Percentiles rank a stretch among this genome's conserved stretches.
These are phyloP conservation scores for Pleurotus djamor DNA, from an alignment of 768 basidiomycete species.

Conservation along the genomic window DNA sequence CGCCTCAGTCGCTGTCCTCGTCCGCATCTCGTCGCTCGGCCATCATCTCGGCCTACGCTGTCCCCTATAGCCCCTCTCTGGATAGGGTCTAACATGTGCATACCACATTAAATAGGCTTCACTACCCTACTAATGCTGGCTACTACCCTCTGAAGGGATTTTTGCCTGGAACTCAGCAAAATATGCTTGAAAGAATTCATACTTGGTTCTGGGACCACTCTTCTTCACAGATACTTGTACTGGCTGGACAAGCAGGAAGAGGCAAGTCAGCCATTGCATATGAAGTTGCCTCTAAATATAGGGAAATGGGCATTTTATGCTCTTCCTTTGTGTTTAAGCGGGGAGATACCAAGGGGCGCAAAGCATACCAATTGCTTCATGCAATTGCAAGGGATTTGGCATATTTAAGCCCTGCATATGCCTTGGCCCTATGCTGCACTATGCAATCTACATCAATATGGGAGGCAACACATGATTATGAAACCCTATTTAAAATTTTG, in stretches of 20 bases:
- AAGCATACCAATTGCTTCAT: conserved; percentile 21
- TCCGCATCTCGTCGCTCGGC: no score
- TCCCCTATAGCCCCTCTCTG: no score
- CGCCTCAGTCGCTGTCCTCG: no score
- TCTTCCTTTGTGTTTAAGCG: conserved; percentile 30
- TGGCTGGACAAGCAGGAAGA: conserved; percentile 20
- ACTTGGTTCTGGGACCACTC: conserved; percentile 15
- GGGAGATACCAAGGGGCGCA: conserved; percentile 11
- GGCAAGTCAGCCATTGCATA: conserved; percentile 37
- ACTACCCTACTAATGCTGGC: conserved; percentile 2
- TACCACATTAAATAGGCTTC: no score
- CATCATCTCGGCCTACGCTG: no score
- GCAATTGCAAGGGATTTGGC: conserved; percentile 25
- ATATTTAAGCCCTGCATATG: not conserved
- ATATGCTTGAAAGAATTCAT: conserved; percentile 19
- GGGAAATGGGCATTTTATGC: conserved; percentile 19
- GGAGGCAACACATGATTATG: not conserved
- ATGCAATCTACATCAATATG: no score
- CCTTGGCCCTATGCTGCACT: not conserved
- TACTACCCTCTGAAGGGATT: conserved; percentile 11
- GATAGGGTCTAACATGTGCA: no score
- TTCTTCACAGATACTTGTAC: not conserved
- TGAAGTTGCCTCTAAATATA: conserved; percentile 22
- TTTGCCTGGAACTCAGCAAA: conserved; percentile 17
- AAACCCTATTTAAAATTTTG: not conserved